A percentile compares a stretch with the other conserved stretches of the same genome.
Conservation (phyloP, 352 stramenopile genomes). For the Pythium biforme region DNA sequence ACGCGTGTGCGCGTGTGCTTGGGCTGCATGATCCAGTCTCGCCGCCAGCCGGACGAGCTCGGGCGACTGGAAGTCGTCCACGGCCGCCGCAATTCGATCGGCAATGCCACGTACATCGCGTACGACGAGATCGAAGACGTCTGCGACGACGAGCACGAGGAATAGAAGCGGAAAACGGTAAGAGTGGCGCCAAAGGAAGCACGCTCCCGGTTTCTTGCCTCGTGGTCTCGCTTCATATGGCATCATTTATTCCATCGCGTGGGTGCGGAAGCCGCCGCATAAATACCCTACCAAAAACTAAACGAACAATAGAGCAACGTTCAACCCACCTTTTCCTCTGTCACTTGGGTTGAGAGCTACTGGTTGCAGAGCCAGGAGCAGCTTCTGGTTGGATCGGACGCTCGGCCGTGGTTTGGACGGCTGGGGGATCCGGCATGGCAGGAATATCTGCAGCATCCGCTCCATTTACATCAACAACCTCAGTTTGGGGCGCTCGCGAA, state of each 20-base stretch:
- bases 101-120: conserved; percentile 63
- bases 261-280: conserved; percentile 2
- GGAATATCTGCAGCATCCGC: background rate
- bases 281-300: conserved; percentile 21
- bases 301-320: conserved; percentile 16
- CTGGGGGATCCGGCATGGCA: no score
- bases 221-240: background rate
- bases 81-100: conserved; percentile 59
- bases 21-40: conserved; percentile 70
- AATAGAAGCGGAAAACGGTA: background rate
- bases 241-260: conserved; percentile 16
- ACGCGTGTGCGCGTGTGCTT: conserved; percentile 75
- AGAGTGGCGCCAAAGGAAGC: conserved; percentile 15
- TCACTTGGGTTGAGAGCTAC: background rate
- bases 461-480: background rate
- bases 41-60: conserved; percentile 57
- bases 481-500: background rate
- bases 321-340: background rate
- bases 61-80: conserved; percentile 29
- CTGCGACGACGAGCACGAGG: conserved; percentile 12
- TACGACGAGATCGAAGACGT: conserved; percentile 52
- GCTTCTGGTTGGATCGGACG: background rate
- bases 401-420: background rate
- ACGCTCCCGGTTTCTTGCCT: background rate
- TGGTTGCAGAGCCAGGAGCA: background rate